These are phyloP conservation scores for Candida ipomoeae DNA, from an alignment of 805 yeast genomes.

Conservation along the genomic window DNA sequence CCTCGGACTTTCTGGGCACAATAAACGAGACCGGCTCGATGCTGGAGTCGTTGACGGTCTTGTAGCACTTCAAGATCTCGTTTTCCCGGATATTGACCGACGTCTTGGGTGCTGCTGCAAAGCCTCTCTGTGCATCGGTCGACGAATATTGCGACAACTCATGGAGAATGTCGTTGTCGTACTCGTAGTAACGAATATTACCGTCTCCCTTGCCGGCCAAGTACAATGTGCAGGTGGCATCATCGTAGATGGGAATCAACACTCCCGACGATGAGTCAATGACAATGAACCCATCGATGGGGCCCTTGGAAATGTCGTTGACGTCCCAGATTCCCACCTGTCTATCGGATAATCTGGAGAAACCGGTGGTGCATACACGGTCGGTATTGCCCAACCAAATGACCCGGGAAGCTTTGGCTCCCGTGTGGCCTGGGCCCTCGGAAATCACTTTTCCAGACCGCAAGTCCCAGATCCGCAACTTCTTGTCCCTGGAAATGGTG, in stretches of 20 bases:
- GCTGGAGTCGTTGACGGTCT: conserved; percentile 78
- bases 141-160: conserved; percentile 88
- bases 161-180: conserved; percentile 74
- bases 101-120: conserved; percentile 84
- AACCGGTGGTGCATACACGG: conserved; percentile 89
- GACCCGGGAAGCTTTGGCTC: conserved; percentile 87
- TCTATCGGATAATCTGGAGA: conserved; percentile 87
- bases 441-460: conserved; percentile 67
- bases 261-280: conserved; percentile 93
- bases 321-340: conserved; percentile 95
- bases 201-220: conserved; percentile 98
- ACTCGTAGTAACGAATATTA: conserved; percentile 90
- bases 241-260: conserved; percentile 86
- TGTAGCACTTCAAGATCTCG: conserved; percentile 78
- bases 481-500: conserved; percentile 88
- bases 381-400: conserved; percentile 87
- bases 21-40: conserved; percentile 90
- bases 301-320: conserved; percentile 66
- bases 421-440: conserved; percentile 87
- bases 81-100: conserved; percentile 74
- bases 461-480: conserved; percentile 87
- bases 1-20: conserved; percentile 92
- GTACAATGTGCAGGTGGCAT: conserved; percentile 71
- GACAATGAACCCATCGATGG: conserved; percentile 82
- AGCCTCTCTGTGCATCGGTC: conserved; percentile 92